Conservation (phyloP, 2,329 filamentous ascomycete genomes). For the Colletotrichum lindemuthianum region DNA sequence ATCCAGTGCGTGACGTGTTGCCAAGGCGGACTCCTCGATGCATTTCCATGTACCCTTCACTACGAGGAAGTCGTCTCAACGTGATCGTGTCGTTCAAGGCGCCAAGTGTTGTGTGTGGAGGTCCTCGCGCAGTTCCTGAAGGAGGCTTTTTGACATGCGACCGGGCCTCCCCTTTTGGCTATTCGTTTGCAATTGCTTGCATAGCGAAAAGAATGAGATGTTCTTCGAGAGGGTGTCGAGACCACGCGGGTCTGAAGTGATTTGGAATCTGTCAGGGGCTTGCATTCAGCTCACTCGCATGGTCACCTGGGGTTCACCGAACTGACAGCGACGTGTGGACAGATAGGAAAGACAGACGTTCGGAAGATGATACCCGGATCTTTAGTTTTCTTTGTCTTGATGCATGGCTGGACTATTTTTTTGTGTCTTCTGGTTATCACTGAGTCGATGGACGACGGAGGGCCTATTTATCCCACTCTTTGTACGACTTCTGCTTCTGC, state of each 20-base stretch:
- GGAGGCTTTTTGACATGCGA: no score
- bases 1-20: no score
- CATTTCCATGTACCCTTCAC: no score
- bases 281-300: not conserved
- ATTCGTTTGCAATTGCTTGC: no score
- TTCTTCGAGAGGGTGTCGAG: not conserved
- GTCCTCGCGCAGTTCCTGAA: no score
- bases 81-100: no score
- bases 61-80: no score
- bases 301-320: not conserved
- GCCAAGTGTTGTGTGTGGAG: no score
- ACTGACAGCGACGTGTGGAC: not conserved
- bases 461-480: constrained; percentile 54
- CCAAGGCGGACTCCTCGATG: no score
- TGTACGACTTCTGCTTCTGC: constrained; percentile 76
- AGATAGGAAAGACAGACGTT: constrained; percentile 11
- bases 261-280: constrained; percentile 19
- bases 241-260: constrained; percentile 9
- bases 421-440: not conserved
- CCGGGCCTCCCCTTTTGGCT: no score
- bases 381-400: not conserved
- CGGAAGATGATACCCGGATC: constrained; percentile 14
- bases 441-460: not conserved
- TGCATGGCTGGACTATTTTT: constrained; percentile 3
- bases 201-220: not conserved